phyloP scores from a whole-genome alignment of 2,329 filamentous ascomycete genomes.

The Botrytis elliptica region DNA sequence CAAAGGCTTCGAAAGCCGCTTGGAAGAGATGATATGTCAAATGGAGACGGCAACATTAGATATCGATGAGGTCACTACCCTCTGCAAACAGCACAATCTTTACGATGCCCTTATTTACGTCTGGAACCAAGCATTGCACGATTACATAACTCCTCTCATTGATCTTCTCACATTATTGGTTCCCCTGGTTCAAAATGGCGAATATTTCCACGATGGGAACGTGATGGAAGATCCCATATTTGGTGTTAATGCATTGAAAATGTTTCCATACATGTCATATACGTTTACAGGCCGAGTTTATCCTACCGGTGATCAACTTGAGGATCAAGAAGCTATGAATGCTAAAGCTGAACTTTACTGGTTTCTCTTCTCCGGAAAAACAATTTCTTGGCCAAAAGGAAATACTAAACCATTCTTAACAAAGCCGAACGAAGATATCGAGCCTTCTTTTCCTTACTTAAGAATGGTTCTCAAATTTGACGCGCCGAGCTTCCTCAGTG shows the following conservation, averaged over 20 bases:
- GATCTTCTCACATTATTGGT: slow-evolving; percentile 73
- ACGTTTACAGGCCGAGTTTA: slow-evolving; percentile 88
- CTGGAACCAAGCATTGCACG: slow-evolving; percentile 86
- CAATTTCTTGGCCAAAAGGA: slow-evolving; percentile 70
- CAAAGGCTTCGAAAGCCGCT: slow-evolving; percentile 69
- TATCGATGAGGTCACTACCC: slow-evolving; percentile 83
- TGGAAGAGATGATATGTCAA: slow-evolving; percentile 94
- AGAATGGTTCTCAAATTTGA: slow-evolving; percentile 84
- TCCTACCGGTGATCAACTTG: slow-evolving; percentile 75
- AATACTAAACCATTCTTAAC: slow-evolving; percentile 61
- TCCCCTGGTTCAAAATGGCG: slow-evolving; percentile 56
- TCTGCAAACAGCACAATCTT: slow-evolving; percentile 88
- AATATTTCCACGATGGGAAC: slow-evolving; percentile 51
- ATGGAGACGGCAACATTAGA: slow-evolving; percentile 90
- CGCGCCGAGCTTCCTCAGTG: slow-evolving; percentile 87
- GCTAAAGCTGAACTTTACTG: slow-evolving; percentile 90
- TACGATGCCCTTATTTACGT: slow-evolving; percentile 97
- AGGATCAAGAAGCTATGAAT: slow-evolving; percentile 66
- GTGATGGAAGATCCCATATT: slow-evolving; percentile 60
- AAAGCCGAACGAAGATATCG: slow-evolving; percentile 52
- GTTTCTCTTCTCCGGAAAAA: slow-evolving; percentile 86
- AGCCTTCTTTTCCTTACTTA: slow-evolving; percentile 83
- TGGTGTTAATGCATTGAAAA: slow-evolving; percentile 75
- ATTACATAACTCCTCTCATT: slow-evolving; percentile 87
- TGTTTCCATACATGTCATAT: slow-evolving; percentile 94